A percentile compares a stretch with the other conserved stretches of the same genome.
Evolutionary conservation across 768 basidiomycete genomes (phyloP).

Genomic region (Suillus subalutaceus): DNA sequence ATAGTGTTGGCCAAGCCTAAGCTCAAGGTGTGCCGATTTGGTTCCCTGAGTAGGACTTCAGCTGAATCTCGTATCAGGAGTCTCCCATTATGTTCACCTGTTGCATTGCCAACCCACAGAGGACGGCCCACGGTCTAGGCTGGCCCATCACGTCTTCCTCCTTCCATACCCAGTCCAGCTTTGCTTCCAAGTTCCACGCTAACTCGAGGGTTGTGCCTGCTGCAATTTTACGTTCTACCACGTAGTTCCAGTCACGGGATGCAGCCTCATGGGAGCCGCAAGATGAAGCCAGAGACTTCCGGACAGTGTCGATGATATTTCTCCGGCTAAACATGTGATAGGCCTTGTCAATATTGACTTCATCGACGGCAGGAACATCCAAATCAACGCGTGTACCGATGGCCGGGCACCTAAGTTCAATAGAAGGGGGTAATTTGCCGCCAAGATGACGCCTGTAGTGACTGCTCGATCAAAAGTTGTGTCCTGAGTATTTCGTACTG

Average conservation of each 20-base stretch:
- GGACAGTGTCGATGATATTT: conserved; percentile 67
- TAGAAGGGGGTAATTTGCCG: conserved; percentile 63
- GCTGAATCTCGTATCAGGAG: conserved; percentile 5
- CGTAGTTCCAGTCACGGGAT: conserved; percentile 57
- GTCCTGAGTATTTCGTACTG: conserved; percentile 13
- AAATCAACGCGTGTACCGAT: conserved; percentile 71
- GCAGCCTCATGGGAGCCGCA: conserved; percentile 14
- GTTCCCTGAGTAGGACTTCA: conserved; percentile 32
- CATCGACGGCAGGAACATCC: conserved; percentile 58
- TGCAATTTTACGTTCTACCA: conserved; percentile 56
- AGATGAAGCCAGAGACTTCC: conserved; percentile 54
- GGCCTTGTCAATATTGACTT: conserved; percentile 38
- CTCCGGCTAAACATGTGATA: conserved; percentile 58
- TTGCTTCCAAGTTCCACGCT: conserved; percentile 75
- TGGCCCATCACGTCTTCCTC: conserved; percentile 66
- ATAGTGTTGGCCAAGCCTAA: conserved; percentile 74
- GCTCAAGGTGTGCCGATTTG: conserved; percentile 61
- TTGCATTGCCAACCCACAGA: conserved; percentile 74
- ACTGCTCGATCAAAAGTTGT: conserved; percentile 7
- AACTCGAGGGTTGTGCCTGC: conserved; percentile 67
- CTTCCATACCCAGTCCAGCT: conserved; percentile 87
- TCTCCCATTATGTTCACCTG: conserved; percentile 51
- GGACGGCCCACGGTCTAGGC: conserved; percentile 67
- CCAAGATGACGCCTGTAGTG: conserved; percentile 67
- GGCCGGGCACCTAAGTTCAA: conserved; percentile 74